These are phyloP conservation scores for Coprinopsis marcescibilis DNA, from an alignment of 768 basidiomycete species.

Conservation along the genomic window DNA sequence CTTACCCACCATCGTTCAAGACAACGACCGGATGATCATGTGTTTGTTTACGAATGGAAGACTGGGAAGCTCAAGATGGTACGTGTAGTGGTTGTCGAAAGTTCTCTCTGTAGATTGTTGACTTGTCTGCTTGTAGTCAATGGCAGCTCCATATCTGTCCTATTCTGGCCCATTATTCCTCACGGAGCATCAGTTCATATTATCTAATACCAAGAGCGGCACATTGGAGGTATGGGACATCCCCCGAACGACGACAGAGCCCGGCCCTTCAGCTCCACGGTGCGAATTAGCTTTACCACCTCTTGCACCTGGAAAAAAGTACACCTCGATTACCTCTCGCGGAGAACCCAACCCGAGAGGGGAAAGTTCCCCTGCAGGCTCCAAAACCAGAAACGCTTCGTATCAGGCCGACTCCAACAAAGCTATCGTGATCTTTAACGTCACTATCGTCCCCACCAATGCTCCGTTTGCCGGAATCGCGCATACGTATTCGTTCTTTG, in stretches of 20 bases:
- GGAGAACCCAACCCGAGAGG: conserved; percentile 36
- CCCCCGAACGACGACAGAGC: conserved; percentile 13
- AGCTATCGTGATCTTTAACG: conserved; percentile 30
- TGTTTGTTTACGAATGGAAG: conserved; percentile 42
- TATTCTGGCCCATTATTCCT: conserved; percentile 30
- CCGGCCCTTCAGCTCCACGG: conserved; percentile 15
- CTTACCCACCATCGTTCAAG: conserved; percentile 18
- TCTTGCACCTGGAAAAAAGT: conserved; percentile 18
- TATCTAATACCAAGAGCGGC: conserved; percentile 25
- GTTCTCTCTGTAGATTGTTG: conserved; percentile 1
- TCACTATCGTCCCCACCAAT: conserved; percentile 17
- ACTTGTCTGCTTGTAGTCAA: conserved; percentile 11
- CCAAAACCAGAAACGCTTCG: conserved; percentile 3
- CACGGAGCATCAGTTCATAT: conserved; percentile 24
- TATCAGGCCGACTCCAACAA: conserved; percentile 19
- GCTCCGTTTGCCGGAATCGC: neutral
- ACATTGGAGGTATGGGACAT: conserved; percentile 34
- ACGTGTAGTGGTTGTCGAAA: conserved; percentile 6
- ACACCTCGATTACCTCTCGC: conserved; percentile 28
- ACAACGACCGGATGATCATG: conserved; percentile 18
- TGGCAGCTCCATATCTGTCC: conserved; percentile 18
- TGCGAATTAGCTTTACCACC: conserved; percentile 25
- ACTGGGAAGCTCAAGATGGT: conserved; percentile 32
- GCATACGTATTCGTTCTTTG: conserved; percentile 26
- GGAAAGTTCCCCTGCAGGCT: conserved; percentile 4